Evolutionary conservation across 2,329 filamentous ascomycete genomes (phyloP), one percentile per base, ranked within the genome.

Genomic region (Paramyrothecium roridum): DNA sequence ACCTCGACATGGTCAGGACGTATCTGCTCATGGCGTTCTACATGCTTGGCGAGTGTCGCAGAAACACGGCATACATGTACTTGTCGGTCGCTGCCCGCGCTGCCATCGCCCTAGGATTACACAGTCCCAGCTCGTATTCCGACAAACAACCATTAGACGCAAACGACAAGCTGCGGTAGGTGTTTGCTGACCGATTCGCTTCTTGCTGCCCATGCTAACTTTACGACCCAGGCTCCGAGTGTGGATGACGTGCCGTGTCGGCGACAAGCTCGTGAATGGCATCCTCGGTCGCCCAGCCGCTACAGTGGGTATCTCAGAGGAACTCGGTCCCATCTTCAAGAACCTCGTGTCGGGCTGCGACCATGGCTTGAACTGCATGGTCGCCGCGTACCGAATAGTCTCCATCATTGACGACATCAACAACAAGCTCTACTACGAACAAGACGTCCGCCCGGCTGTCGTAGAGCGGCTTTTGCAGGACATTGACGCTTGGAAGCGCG

Each of bases 31-130:
- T 91, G 73, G 89, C 84, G 8, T 88, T 88, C 17, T 90, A 88
- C 78, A 87, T 90, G 73, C 81, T 89, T 34, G 83, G 82, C 34
- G 64, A 72, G 45, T 76, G 83, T 57, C 73, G 82, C 59, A 87
- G 85, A 59, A 86, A 91, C 73, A 76, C 83, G 0, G 83, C 83
- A 0, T 87, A 84, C 53, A 85, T 87, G 80, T 86, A 86, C 54
- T 65, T 87, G 2, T 83, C 83, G 0, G 78, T 86, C 10, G 83
- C 84, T 2, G 74, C 80, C 0, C 78, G 81, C 53, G 80, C 83
- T 1, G 83, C 84, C 0, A 78, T 80, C 3, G 80, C 82, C 0
- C 62, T 87, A 0, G 84, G 84, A 0, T 62, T 86, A 8, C 82
- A 86, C 52, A 68, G 69, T 65, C 53, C 65, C 54, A 57, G 69